Conservation (phyloP, 306 rosid genomes). For the Acacia acuminata region DNA sequence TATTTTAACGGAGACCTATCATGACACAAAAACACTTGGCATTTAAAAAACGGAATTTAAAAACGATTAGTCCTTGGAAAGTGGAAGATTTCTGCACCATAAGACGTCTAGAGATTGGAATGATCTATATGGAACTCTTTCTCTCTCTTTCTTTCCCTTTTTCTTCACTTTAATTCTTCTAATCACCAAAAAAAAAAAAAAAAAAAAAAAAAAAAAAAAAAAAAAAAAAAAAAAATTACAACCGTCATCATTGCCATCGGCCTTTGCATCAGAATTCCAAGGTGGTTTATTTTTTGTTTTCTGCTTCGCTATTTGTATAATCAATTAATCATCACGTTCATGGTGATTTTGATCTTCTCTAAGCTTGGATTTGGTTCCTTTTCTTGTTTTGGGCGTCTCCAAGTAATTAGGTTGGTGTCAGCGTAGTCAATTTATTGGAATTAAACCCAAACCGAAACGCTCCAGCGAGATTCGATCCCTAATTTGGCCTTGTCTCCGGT, state of each 20-base stretch:
- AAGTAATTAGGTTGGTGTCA: conserved; percentile 37
- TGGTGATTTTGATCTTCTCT: conserved; percentile 25
- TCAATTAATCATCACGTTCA: background rate
- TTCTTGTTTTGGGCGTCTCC: conserved; percentile 30
- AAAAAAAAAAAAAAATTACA: conserved; percentile 12
- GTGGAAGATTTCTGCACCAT: conserved; percentile 53
- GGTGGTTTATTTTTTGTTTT: conserved; percentile 43
- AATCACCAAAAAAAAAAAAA: no score
- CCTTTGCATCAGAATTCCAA: conserved; percentile 31
- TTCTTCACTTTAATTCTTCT: conserved; percentile 33
- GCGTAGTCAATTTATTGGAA: conserved; percentile 35
- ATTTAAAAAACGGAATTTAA: no score
- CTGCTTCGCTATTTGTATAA: conserved; percentile 10
- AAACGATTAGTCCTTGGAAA: conserved; percentile 42
- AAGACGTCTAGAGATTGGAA: conserved; percentile 66
- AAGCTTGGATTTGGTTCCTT: conserved; percentile 28
- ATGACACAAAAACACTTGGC: no score
- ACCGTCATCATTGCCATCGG: conserved; percentile 21
- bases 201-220: no score
- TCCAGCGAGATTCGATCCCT: no score
- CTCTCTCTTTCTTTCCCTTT: conserved; percentile 15
- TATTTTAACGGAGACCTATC: no score
- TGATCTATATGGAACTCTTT: conserved; percentile 28
- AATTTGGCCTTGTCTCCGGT: no score
- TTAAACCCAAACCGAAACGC: no score